Conservation (phyloP, 352 stramenopile genomes). For the Elongisporangium senticosum region DNA sequence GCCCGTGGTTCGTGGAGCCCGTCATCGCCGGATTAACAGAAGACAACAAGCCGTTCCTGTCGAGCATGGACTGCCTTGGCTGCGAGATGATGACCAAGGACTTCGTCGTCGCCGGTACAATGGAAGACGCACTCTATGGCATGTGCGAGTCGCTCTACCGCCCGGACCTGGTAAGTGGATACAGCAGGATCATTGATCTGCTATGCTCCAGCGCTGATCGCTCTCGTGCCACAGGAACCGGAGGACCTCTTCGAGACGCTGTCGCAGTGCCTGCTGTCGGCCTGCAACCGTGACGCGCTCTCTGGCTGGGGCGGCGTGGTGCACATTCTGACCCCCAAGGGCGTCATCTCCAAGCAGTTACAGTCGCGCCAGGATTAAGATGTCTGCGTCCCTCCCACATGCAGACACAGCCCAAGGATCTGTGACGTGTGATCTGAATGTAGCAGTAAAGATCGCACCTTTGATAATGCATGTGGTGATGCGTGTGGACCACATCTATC, state of each 20-base stretch:
- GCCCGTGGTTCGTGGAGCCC: constrained; percentile 98
- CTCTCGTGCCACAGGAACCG: constrained; percentile 45
- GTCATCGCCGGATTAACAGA: constrained; percentile 95
- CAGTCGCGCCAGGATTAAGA: constrained; percentile 78
- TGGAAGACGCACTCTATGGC: constrained; percentile 97
- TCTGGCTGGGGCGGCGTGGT: constrained; percentile 98
- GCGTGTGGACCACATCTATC: not conserved
- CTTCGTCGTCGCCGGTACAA: constrained; percentile 98
- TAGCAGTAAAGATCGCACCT: not conserved
- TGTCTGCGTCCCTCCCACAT: not conserved
- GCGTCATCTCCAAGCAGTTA: constrained; percentile 79
- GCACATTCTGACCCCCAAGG: constrained; percentile 95
- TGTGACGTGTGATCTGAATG: not conserved
- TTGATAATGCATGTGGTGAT: not conserved
- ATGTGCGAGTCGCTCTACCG: constrained; percentile 99
- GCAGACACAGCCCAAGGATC: not conserved
- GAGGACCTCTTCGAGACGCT: constrained; percentile 98
- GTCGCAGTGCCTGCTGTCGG: constrained; percentile 96
- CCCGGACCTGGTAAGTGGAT: constrained; percentile 84
- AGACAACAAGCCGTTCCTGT: constrained; percentile 96
- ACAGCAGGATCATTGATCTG: not conserved
- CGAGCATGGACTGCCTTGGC: constrained; percentile 97
- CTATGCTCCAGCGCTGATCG: not conserved
- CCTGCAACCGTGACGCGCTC: constrained; percentile 97
- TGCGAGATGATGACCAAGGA: constrained; percentile 95